Evolutionary conservation across 495 filamentous ascomycete species (phyloP), one percentile per base, ranked within the genome.

Genomic region (Penicillium nucicola): DNA sequence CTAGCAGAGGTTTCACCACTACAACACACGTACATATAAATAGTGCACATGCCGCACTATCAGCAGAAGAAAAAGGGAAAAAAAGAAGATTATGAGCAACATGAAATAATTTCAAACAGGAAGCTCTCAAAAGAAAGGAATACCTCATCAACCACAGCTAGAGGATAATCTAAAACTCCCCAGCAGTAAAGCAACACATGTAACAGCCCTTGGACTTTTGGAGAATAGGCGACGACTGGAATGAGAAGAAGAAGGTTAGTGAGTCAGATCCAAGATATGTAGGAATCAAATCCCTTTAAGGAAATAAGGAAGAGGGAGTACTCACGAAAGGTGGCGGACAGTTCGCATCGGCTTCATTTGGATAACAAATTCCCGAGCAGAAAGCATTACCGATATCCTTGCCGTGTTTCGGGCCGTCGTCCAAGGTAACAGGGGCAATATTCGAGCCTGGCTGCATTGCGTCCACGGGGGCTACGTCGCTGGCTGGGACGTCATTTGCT

Each of bases 341-440:
- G 22, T 51, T 13, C 41, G 52, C 52, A 18, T 57, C 46, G 17
- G 34, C 36, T 34, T 45, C 15, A 40, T 36, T 45, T n/a, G 41
- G 3, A 39, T 44, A 58, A 23, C 66, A 69, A 10, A 23, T 12
- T 0, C 66, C 66, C 19, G 58, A 9, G 48, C 66, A 69, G 49
- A 67, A 61, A 5, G 52, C 40, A 39, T 65, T 67, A 4, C 66
- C 66, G 42, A 50, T 42, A 43, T 69, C 66, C 25, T 45, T 31
- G 1, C 58, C 66, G 20, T 41, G 31, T 9, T 28, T 28, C 17
- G 41, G 20, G 5, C 38, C 33, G 19, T 55, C 23, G 4, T 49
- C 38, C 10, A 32, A 15, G 17, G 12, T 20, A 14, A 37, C 48
- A 11, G 55, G 56, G 20, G 63, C 62, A 39, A 62, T 42, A 28